Conservation (phyloP, 1,139 yeast genomes). For the Scheffersomyces cryptocercus region DNA sequence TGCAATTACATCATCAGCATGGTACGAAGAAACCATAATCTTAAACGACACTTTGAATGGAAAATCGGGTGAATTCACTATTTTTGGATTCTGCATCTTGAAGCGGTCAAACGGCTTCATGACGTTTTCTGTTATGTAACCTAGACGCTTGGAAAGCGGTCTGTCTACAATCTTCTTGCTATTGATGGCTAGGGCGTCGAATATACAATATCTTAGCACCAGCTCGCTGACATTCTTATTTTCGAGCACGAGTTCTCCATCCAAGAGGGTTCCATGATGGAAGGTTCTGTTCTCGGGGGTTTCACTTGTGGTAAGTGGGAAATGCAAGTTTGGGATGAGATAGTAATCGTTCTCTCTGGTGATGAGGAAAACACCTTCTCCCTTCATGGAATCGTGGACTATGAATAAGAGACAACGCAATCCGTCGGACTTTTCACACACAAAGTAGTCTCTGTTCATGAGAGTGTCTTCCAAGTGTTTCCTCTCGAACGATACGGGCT, state of each 20-base stretch:
- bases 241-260: slow-evolving; percentile 83
- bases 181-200: slow-evolving; percentile 87
- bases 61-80: slow-evolving; percentile 63
- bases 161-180: slow-evolving; percentile 70
- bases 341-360: slow-evolving; percentile 88
- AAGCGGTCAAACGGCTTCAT: slow-evolving; percentile 79
- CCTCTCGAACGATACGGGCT: slow-evolving; percentile 88
- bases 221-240: slow-evolving; percentile 49
- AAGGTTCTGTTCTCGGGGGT: slow-evolving; percentile 54
- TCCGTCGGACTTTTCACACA: slow-evolving; percentile 97
- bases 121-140: slow-evolving; percentile 80
- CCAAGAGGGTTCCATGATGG: slow-evolving; percentile 86
- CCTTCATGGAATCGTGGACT: slow-evolving; percentile 68
- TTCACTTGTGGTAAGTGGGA: slow-evolving; percentile 58
- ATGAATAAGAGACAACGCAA: slow-evolving; percentile 73
- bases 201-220: slow-evolving; percentile 72
- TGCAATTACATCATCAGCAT: slow-evolving; percentile 73
- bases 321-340: slow-evolving; percentile 79
- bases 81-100: slow-evolving; percentile 68
- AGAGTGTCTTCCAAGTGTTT: slow-evolving; percentile 67
- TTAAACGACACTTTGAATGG: slow-evolving; percentile 87
- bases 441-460: slow-evolving; percentile 65
- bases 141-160: slow-evolving; percentile 76
- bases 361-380: slow-evolving; percentile 72
- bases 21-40: slow-evolving; percentile 82